Evolutionary conservation across 345 rosid species (phyloP).

Genomic region (Microcos paniculata): DNA sequence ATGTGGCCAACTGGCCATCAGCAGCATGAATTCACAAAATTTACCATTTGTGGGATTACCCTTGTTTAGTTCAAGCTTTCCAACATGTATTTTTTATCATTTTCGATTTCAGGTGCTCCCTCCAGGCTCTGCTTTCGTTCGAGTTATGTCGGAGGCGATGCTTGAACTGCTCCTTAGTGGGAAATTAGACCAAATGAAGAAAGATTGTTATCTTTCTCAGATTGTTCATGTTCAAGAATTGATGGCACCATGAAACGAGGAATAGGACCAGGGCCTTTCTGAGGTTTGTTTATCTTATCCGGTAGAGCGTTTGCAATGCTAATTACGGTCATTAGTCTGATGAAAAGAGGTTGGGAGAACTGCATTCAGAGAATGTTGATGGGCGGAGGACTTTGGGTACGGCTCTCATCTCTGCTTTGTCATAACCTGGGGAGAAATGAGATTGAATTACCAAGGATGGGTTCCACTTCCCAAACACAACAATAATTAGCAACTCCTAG

Average conservation of each 20-base stretch:
- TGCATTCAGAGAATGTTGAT: background rate
- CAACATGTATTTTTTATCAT: background rate
- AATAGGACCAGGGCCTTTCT: constrained; percentile 13
- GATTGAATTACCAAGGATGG: background rate
- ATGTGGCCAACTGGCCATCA: no score
- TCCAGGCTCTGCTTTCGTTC: constrained; percentile 5
- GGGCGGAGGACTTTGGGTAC: constrained; percentile 12
- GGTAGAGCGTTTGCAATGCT: constrained; percentile 15
- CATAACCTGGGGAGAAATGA: background rate
- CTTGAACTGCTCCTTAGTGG: background rate
- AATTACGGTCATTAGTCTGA: background rate
- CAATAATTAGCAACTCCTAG: background rate
- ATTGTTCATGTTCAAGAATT: constrained; percentile 10
- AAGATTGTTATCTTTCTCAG: background rate
- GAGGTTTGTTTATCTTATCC: constrained; percentile 16
- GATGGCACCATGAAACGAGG: background rate
- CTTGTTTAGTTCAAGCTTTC: background rate
- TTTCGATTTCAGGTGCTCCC: constrained; percentile 13
- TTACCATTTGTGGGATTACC: no score
- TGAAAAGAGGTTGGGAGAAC: constrained; percentile 1
- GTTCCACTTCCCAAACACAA: background rate
- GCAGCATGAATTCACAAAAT: no score
- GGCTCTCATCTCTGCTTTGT: constrained; percentile 2
- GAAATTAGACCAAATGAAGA: background rate
- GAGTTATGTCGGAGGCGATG: constrained; percentile 14